Conservation (phyloP, 352 stramenopile genomes). For the Phytophthora pseudosyringae region DNA sequence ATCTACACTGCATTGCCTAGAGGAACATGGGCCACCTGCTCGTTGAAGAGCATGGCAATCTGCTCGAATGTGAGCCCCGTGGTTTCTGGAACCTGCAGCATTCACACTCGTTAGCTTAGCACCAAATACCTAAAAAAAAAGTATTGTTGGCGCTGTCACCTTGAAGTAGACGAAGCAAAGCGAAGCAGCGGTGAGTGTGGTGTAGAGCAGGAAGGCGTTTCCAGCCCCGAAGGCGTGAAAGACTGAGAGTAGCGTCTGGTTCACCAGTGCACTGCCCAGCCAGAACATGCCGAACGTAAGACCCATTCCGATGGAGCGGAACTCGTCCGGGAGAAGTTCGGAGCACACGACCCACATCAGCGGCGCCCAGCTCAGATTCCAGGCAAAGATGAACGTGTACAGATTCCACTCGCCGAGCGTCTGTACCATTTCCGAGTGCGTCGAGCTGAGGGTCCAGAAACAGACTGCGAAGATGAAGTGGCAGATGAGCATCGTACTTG, state of each 20-base stretch:
- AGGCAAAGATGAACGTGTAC: conserved; percentile 76
- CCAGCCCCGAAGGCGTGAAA: conserved; percentile 54
- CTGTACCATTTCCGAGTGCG: conserved; percentile 31
- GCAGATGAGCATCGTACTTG: conserved; percentile 52
- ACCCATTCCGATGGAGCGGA: conserved; percentile 77
- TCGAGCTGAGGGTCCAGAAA: conserved; percentile 51
- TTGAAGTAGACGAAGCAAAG: conserved; percentile 66
- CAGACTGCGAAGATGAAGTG: conserved; percentile 60
- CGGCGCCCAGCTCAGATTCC: conserved; percentile 79
- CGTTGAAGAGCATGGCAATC: conserved; percentile 60
- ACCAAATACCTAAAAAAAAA: not conserved
- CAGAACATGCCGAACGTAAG: conserved; percentile 78
- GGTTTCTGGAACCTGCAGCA: conserved; percentile 64
- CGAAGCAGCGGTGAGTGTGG: conserved; percentile 43
- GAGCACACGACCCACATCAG: conserved; percentile 82
- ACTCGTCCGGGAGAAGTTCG: conserved; percentile 68
- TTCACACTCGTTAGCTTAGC: not conserved
- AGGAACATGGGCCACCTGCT: conserved; percentile 23
- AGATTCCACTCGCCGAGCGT: conserved; percentile 65
- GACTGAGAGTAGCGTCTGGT: conserved; percentile 71
- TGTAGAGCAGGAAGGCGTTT: conserved; percentile 69
- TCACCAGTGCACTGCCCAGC: conserved; percentile 69
- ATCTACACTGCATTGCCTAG: conserved; percentile 14
- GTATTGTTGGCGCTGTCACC: conserved; percentile 21
- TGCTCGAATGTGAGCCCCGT: conserved; percentile 67